phyloP scores from a whole-genome alignment of 2,329 filamentous ascomycete species.

The Alternaria arborescens region DNA sequence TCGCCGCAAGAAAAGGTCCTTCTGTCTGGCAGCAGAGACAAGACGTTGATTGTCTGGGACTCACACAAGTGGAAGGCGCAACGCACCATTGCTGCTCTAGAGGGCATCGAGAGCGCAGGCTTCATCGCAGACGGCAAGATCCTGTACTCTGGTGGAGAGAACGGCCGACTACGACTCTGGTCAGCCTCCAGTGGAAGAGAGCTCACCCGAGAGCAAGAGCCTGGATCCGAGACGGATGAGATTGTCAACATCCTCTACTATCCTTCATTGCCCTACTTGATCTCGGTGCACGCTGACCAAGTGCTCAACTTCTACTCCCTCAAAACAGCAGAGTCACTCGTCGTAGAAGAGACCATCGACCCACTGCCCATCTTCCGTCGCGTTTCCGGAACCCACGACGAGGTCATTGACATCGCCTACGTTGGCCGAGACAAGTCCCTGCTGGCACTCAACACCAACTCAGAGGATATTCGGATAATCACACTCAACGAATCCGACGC shows the following conservation, averaged over 20 bases:
- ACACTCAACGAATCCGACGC: slow-evolving; percentile 63
- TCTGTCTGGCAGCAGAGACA: slow-evolving; percentile 87
- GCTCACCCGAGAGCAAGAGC: slow-evolving; percentile 76
- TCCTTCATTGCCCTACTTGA: slow-evolving; percentile 70
- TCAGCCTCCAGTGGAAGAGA: slow-evolving; percentile 78
- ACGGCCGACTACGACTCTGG: slow-evolving; percentile 85
- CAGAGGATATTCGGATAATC: slow-evolving; percentile 89
- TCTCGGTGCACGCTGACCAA: slow-evolving; percentile 89
- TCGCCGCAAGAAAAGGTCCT: slow-evolving; percentile 76
- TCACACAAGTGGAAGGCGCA: slow-evolving; percentile 82
- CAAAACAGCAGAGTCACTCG: slow-evolving; percentile 51
- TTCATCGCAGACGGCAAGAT: slow-evolving; percentile 76
- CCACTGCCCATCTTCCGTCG: slow-evolving; percentile 72
- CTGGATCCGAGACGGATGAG: slow-evolving; percentile 66
- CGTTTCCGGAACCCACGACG: slow-evolving; percentile 96
- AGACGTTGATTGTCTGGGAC: slow-evolving; percentile 94
- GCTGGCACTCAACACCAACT: slow-evolving; percentile 91
- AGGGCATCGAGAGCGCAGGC: slow-evolving; percentile 83
- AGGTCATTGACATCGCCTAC: slow-evolving; percentile 94
- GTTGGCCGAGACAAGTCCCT: slow-evolving; percentile 81
- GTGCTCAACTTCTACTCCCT: slow-evolving; percentile 79
- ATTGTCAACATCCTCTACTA: slow-evolving; percentile 78
- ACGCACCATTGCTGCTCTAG: slow-evolving; percentile 82
- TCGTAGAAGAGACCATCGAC: slow-evolving; percentile 59
- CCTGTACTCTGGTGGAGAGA: slow-evolving; percentile 85